Percentiles rank a stretch among this genome's conserved stretches.
Conservation (phyloP, 495 filamentous ascomycete genomes). For the Hypomontagnella monticulosa region DNA sequence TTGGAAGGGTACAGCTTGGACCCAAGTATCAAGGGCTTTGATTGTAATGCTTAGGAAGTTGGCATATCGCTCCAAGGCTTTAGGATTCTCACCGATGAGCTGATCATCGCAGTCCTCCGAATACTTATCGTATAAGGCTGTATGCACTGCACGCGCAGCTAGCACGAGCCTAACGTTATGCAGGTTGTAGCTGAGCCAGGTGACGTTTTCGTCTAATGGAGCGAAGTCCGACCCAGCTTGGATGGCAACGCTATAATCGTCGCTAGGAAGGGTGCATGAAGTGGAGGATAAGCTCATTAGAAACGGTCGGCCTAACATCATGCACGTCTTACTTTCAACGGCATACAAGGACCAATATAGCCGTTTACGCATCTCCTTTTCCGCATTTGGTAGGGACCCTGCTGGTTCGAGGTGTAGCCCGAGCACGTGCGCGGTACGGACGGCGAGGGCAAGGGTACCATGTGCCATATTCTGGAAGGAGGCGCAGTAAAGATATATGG, state of each 20-base stretch:
- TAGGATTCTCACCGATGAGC: background rate
- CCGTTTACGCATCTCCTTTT: slow-evolving; percentile 2
- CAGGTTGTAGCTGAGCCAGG: slow-evolving; percentile 1
- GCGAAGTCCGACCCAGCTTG: slow-evolving; percentile 6
- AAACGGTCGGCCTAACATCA: slow-evolving; percentile 3
- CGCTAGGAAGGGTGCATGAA: background rate
- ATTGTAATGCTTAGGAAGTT: background rate
- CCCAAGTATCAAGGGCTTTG: background rate
- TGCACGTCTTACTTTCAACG: background rate
- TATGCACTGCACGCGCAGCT: background rate
- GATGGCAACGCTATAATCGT: background rate
- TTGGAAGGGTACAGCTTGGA: background rate
- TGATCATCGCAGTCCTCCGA: background rate
- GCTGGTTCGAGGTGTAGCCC: background rate
- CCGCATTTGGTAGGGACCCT: background rate
- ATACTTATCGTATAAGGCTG: slow-evolving; percentile 6
- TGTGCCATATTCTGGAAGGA: slow-evolving; percentile 4
- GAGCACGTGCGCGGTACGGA: slow-evolving; percentile 1
- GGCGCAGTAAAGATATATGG: slow-evolving; percentile 3
- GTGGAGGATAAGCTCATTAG: background rate
- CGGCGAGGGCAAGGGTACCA: background rate
- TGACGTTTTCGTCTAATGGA: background rate
- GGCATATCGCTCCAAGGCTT: background rate
- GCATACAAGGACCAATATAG: slow-evolving; percentile 1
- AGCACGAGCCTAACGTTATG: background rate